Base-by-base conservation (phyloP, 2,329 filamentous ascomycete genomes). In the Fusarium abutilonis region DNA sequence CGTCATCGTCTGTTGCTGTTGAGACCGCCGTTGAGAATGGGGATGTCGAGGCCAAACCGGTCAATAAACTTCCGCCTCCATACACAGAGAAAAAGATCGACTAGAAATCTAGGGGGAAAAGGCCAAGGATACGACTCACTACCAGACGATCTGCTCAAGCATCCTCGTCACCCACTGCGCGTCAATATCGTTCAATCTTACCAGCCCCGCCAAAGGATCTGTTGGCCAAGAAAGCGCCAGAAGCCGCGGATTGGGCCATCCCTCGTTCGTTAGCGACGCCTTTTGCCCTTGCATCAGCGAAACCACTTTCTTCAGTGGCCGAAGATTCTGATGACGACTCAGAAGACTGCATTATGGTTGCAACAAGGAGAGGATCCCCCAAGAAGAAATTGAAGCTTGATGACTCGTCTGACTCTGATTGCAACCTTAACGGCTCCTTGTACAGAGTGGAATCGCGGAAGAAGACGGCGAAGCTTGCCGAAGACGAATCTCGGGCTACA, bases 1-100 rank as follows among this genome's bases (percentile, higher is more conserved):
- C 66, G 8, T 23, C 62, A 6, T 36, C 62, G 11, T 9, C 48
- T 40, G 35, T 57, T 10, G 53, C 65, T 47, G 38, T 38, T 7
- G 46, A 56, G n/a, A 55, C 52, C 7, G 70, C 73, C 49, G 62
- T 41, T 15, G 73, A 19, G 19, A 19, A 74, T 32, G 70, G 68
- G 9, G 69, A 73, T 41, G 53, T 66, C 9, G 49, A 52, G 19
- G 41, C 73, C 7, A 42, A 44, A 32, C 15, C 41, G 10, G n/a
- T 13, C 9, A 45, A 56, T 14, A 63, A 55, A 23, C 51, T 48
- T 52, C 62, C 60, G 14, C 61, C 66, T 15, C 57, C 62, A 53
- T 66, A 69, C 34, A 38, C 32, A 35, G 52, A 60, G 19, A 44
- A 53, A 35, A 34, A 50, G 19, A 58, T 34, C 42, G 61, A 70